Conservation (phyloP, 345 rosid species). For the Bruguiera parviflora region DNA sequence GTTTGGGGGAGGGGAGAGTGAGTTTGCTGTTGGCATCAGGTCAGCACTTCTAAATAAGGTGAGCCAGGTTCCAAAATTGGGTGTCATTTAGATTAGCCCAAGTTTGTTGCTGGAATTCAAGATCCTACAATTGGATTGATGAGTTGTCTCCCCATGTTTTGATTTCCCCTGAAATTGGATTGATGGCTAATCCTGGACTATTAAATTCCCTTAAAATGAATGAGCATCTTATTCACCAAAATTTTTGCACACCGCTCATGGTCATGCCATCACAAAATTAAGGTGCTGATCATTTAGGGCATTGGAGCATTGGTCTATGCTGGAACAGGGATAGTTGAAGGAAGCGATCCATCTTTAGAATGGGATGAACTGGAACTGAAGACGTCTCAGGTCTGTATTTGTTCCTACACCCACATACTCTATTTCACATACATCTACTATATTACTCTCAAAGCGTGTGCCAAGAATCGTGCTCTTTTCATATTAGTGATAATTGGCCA, state of each 20-base stretch:
- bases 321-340: slow-evolving; percentile 82
- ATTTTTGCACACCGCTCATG: not conserved
- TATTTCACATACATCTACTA: not conserved
- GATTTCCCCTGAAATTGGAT: too few relatives aligned
- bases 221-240: not conserved
- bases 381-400: slow-evolving; percentile 65
- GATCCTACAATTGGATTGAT: not conserved
- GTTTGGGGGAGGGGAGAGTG: slow-evolving; percentile 96
- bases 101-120: not conserved
- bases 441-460: not conserved
- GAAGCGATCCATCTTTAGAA: slow-evolving; percentile 71
- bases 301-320: slow-evolving; percentile 78
- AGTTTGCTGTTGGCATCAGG: slow-evolving; percentile 88
- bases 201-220: not conserved
- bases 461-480: not conserved
- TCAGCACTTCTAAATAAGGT: slow-evolving; percentile 85
- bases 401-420: not conserved
- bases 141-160: too few relatives aligned
- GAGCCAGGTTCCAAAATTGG: slow-evolving; percentile 10
- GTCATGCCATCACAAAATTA: slow-evolving; percentile 8
- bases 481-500: not conserved
- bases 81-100: not conserved
- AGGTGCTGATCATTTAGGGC: slow-evolving; percentile 41
- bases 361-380: slow-evolving; percentile 92
- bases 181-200: too few relatives aligned